Evolutionary conservation across 306 rosid genomes (phyloP), one percentile per base, ranked within the genome.

Genomic region (Ormosia semicastrata): DNA sequence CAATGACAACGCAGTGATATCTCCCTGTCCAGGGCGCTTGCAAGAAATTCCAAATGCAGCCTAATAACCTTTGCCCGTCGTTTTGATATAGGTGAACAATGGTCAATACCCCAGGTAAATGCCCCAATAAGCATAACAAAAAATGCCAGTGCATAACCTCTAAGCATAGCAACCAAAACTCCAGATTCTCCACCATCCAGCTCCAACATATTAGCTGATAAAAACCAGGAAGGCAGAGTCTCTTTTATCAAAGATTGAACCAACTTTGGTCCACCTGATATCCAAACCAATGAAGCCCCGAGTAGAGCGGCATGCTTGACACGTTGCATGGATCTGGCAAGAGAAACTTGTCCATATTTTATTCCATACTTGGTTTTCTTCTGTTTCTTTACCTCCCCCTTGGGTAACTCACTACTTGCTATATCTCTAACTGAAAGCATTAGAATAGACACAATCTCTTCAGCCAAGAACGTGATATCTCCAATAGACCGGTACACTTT

Each of bases 271-370:
- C 99, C 98, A 37, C 99, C 99, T 18, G 97, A 88, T 73, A 93
- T 77, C 99, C 99, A 93, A 86, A 95, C 70, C 82, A 95, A 83
- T 34, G 93, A 86, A 66, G 99, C 97, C 50, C 94, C 99, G 2
- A 95, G 94, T 15, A 90, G 85, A 50, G 99, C 98, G 2, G 99
- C 98, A 52, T 87, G 91, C 88, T 92, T 88, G 80, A 92, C 91
- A 14, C 89, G 93, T 67, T 75, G 52, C 95, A 90, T 87, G 53
- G 92, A 93, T 11, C 90, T 79, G 66, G 92, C 92, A 64, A 91
- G 87, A 80, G 99, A 95, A 62, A 87, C 89, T 49, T 90, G 95
- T 59, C 97, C 91, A 72, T 84, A 72, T 86, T 90, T 87, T 84
- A 81, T 84, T 75, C 94, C 97, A 78, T 84, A n/a, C 85, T 87